phyloP scores from a whole-genome alignment of 176 grass and related monocot species.

The Oryza glumipatula region DNA sequence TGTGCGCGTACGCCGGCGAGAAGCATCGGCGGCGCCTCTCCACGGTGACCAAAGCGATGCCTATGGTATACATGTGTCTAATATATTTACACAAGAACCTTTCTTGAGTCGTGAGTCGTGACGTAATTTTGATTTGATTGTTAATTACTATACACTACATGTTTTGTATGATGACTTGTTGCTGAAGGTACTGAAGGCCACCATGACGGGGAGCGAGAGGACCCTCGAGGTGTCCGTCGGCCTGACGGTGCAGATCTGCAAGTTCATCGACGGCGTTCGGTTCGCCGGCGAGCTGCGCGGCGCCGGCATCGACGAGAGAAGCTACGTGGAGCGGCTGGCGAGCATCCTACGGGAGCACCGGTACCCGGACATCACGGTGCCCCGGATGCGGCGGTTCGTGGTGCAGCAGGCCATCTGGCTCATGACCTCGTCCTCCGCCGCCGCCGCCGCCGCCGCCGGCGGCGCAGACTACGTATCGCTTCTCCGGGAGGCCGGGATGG shows the following conservation, averaged over 20 bases:
- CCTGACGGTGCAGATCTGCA: slow-evolving; percentile 44
- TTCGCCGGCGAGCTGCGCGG: slow-evolving; percentile 34
- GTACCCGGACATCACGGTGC: slow-evolving; percentile 54
- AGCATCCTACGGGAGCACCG: slow-evolving; percentile 45
- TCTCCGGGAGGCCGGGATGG: slow-evolving; percentile 43
- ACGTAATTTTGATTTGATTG: too few relatives aligned
- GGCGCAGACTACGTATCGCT: slow-evolving; percentile 13
- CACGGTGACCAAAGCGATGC: slow-evolving; percentile 40
- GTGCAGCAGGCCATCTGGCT: slow-evolving; percentile 48
- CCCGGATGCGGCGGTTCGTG: slow-evolving; percentile 54
- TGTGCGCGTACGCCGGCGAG: slow-evolving; percentile 46
- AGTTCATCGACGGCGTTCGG: slow-evolving; percentile 33
- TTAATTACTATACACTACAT: not conserved
- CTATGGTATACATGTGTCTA: slow-evolving; percentile 19
- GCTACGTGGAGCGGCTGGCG: slow-evolving; percentile 21
- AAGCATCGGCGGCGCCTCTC: slow-evolving; percentile 25
- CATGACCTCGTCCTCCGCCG: too few relatives aligned
- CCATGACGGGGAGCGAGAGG: slow-evolving; percentile 44
- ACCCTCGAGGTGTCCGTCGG: slow-evolving; percentile 58
- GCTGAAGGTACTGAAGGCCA: slow-evolving; percentile 53
- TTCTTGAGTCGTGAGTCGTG: too few relatives aligned
- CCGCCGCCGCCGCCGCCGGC: too few relatives aligned
- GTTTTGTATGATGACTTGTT: too few relatives aligned
- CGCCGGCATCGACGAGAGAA: slow-evolving; percentile 11
- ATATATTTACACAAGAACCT: too few relatives aligned